Evolutionary conservation across 2,329 filamentous ascomycete genomes (phyloP), one percentile per base, ranked within the genome.

Genomic region (Cryoendolithus antarcticus): DNA sequence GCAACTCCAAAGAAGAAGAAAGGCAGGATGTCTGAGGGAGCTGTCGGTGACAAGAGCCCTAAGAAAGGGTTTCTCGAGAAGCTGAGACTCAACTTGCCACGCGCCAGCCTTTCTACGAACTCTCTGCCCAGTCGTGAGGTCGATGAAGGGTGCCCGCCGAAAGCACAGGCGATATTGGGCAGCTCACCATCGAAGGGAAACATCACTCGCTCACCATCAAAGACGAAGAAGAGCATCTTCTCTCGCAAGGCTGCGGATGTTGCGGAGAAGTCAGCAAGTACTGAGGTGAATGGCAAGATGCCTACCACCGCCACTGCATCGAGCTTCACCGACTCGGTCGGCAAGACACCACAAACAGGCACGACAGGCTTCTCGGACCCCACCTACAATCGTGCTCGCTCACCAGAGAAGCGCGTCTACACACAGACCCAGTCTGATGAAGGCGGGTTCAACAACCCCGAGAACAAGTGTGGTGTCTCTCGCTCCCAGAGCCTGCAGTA

Each of bases 1-100:
- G 19, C 34, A n/a, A 43, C 41, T 3, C 33, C 35, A 11, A 43
- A 37, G 32, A 47, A 47, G 37, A 39, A 33, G 11, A 34, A 31
- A 21, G 28, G 21, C 9, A 32, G 42, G 11, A 32, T 42, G 4
- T 29, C 33, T 29, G 37, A 42, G 19, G 12, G 33, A 9, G 38
- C 36, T 31, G 34, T 30, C 45, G 31, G 31, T 36, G 46, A 21
- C 37, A 63, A 59, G 48, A 65, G 59, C 38, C 62, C 62, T 0
- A 63, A 57, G 48, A 65, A 61, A 51, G 59, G 58, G 39, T 44
- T 65, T 19, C 56, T 65, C 36, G 59, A 60, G 9, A 52, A 56
- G 35, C 34, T 53, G 13, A 12, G 41, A 12, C 39, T 48, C 13
- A 35, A 30, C 7, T 44, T 38, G 21, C 28, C 38, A 2, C 11